phyloP scores from a whole-genome alignment of 768 basidiomycete genomes.

The Phlebiopsis gigantea region DNA sequence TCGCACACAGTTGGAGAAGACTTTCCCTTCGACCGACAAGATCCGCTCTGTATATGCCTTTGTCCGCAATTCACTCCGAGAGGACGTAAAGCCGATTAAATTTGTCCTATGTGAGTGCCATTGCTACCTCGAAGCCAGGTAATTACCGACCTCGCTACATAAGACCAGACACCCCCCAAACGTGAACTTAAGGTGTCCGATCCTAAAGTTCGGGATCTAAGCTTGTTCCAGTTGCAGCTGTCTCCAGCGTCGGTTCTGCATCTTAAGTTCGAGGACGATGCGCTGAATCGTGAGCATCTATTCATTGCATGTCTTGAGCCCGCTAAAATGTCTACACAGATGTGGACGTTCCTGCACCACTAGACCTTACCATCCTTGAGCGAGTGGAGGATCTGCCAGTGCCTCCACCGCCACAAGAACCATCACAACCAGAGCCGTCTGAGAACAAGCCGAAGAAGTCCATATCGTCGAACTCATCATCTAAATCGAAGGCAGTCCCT shows the following conservation, averaged over 20 bases:
- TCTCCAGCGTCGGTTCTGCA: slow-evolving; percentile 78
- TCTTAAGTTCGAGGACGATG: slow-evolving; percentile 68
- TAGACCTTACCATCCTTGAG: slow-evolving; percentile 49
- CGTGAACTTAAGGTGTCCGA: slow-evolving; percentile 83
- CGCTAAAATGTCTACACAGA: slow-evolving; percentile 31
- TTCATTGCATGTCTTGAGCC: neutral
- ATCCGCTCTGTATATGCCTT: slow-evolving; percentile 84
- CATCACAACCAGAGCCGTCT: slow-evolving; percentile 11
- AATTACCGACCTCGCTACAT: neutral
- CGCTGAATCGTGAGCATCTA: slow-evolving; percentile 57
- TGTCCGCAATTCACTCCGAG: slow-evolving; percentile 62
- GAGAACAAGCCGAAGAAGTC: slow-evolving; percentile 2
- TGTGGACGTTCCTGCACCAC: slow-evolving; percentile 54
- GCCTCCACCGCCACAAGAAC: slow-evolving; percentile 37
- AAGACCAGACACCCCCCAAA: slow-evolving; percentile 80
- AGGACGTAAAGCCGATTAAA: slow-evolving; percentile 73
- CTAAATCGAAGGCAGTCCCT: slow-evolving; percentile 47
- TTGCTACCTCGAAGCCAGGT: neutral
- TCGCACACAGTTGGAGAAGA: slow-evolving; percentile 73
- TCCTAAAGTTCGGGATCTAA: slow-evolving; percentile 60
- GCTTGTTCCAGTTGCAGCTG: slow-evolving; percentile 63
- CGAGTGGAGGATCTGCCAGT: slow-evolving; percentile 63
- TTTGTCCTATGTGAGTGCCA: slow-evolving; percentile 75
- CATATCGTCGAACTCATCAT: slow-evolving; percentile 4
- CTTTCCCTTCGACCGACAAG: slow-evolving; percentile 73